Conservation (phyloP, 768 basidiomycete species). For the Austroboletus festivus region DNA sequence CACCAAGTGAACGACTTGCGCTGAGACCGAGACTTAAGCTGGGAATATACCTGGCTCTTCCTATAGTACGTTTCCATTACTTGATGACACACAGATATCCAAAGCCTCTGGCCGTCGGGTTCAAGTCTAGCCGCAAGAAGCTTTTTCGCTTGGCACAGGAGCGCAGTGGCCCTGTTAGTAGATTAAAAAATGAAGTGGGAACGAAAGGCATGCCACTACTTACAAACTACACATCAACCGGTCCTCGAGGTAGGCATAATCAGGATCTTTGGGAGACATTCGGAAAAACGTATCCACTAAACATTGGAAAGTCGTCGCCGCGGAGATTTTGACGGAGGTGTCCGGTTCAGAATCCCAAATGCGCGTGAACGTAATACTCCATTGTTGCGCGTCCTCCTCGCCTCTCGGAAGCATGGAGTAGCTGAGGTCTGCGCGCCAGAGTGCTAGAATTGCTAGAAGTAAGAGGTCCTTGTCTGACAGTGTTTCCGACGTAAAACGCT, state of each 20-base stretch:
- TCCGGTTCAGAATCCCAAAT: constrained; percentile 66
- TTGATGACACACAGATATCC: constrained; percentile 62
- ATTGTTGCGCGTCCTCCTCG: constrained; percentile 40
- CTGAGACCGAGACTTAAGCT: background rate
- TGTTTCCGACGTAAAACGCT: constrained; percentile 54
- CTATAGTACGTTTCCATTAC: constrained; percentile 54
- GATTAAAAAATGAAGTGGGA: background rate
- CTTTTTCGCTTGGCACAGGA: constrained; percentile 52
- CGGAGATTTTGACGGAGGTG: constrained; percentile 60
- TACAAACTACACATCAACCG: constrained; percentile 52
- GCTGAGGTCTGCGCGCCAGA: constrained; percentile 58
- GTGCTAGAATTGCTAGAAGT: constrained; percentile 60
- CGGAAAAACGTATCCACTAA: constrained; percentile 44
- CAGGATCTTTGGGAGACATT: constrained; percentile 38
- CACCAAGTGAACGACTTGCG: constrained; percentile 4
- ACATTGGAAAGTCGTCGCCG: constrained; percentile 47
- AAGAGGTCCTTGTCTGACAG: constrained; percentile 69
- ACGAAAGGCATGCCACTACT: constrained; percentile 20
- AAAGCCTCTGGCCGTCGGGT: constrained; percentile 60
- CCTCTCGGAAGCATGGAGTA: constrained; percentile 53
- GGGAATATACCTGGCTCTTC: constrained; percentile 43
- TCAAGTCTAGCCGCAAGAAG: constrained; percentile 60
- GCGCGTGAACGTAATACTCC: constrained; percentile 46
- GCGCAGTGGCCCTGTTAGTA: constrained; percentile 17
- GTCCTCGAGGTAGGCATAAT: constrained; percentile 34